Percentiles rank a stretch among this genome's conserved stretches.
phyloP scores from a whole-genome alignment of 2,329 filamentous ascomycete species.

The Cladosporium sp. region DNA sequence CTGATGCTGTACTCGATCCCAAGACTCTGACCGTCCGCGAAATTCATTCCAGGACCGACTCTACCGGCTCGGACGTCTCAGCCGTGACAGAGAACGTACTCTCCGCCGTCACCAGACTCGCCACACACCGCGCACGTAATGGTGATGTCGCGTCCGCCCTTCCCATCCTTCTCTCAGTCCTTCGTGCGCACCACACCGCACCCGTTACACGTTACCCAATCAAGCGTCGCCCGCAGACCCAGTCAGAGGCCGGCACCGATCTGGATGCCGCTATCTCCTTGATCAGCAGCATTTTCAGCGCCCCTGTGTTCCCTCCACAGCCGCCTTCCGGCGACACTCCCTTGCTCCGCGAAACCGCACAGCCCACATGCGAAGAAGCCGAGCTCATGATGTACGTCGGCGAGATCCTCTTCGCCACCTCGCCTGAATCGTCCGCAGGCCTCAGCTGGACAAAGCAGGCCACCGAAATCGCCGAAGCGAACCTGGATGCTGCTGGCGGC shows the following conservation, averaged over 20 bases:
- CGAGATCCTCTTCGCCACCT: conserved; percentile 80
- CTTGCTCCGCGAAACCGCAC: conserved; percentile 60
- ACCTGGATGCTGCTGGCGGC: conserved; percentile 30
- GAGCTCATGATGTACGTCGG: conserved; percentile 87
- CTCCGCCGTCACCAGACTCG: conserved; percentile 72
- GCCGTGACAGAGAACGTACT: conserved; percentile 69
- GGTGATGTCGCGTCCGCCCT: conserved; percentile 69
- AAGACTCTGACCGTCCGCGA: conserved; percentile 57
- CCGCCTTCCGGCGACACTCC: conserved; percentile 69
- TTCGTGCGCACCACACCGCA: conserved; percentile 69
- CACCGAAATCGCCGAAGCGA: conserved; percentile 72
- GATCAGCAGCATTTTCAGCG: conserved; percentile 39
- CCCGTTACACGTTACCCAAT: conserved; percentile 45
- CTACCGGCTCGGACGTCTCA: conserved; percentile 44
- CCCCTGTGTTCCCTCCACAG: conserved; percentile 63
- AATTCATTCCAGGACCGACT: background rate
- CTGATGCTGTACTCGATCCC: conserved; percentile 55
- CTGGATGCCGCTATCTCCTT: conserved; percentile 30
- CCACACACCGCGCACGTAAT: conserved; percentile 71
- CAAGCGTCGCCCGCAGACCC: conserved; percentile 25
- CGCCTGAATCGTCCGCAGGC: conserved; percentile 59
- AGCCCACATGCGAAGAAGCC: conserved; percentile 73
- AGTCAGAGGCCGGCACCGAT: conserved; percentile 24
- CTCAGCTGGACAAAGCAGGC: conserved; percentile 88
- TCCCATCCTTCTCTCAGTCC: conserved; percentile 80